phyloP scores from a whole-genome alignment of 257 asterid species.

The Galeopsis tetrahit region DNA sequence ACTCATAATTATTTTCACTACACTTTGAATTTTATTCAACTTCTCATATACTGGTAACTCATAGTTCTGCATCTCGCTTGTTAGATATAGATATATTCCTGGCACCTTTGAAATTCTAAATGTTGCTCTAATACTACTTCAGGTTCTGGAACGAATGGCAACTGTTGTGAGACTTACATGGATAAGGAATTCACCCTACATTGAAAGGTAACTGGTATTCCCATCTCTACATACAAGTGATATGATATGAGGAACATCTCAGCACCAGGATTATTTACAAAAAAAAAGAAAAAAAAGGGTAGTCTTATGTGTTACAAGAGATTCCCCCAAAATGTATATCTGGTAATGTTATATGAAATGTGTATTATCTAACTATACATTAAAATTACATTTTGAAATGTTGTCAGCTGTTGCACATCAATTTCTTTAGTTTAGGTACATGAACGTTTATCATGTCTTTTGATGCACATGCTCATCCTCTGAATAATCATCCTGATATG shows the following conservation, averaged over 20 bases:
- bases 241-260: conserved; percentile 13
- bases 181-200: conserved; percentile 76
- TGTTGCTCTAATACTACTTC: conserved; percentile 36
- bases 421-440: neutral
- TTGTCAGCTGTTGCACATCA: conserved; percentile 7
- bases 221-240: conserved; percentile 20
- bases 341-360: neutral
- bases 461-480: conserved; percentile 7
- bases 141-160: conserved; percentile 77
- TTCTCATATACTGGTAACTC: conserved; percentile 11
- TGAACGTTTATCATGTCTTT: neutral
- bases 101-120: neutral
- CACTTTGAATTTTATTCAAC: neutral
- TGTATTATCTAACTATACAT: conserved; percentile 3
- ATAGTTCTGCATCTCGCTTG: conserved; percentile 19
- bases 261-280: neutral
- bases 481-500: neutral
- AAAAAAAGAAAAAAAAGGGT: neutral
- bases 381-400: neutral
- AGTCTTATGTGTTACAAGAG: neutral
- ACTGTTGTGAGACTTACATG: conserved; percentile 74
- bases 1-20: neutral
- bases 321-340: neutral
- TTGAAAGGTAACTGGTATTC: conserved; percentile 58
- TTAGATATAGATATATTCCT: neutral